These are phyloP conservation scores for Pichia californica DNA, from an alignment of 805 yeast species.

Conservation along the genomic window DNA sequence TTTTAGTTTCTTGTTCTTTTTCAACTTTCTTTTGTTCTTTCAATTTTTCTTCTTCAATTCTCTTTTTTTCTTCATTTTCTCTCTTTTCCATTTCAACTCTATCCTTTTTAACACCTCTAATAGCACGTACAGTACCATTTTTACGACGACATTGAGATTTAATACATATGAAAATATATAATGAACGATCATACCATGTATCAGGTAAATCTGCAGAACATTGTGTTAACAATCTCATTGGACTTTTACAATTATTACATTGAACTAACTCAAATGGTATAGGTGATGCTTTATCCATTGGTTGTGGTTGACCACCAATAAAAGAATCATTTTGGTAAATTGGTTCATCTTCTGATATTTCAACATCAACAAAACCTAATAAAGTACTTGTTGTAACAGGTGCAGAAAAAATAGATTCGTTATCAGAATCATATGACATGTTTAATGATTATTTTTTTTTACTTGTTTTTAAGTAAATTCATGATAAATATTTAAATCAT, in stretches of 20 bases:
- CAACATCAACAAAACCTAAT: constrained; percentile 61
- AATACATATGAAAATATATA: constrained; percentile 75
- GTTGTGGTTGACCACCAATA: constrained; percentile 72
- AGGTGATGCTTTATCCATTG: constrained; percentile 56
- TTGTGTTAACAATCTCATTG: constrained; percentile 67
- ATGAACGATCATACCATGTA: constrained; percentile 67
- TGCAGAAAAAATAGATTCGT: constrained; percentile 12
- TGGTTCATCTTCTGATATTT: constrained; percentile 41
- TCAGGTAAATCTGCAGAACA: constrained; percentile 74
- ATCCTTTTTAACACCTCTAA: constrained; percentile 70
- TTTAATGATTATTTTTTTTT: too few species aligned
- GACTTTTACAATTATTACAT: constrained; percentile 61
- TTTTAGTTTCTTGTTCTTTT: constrained; percentile 35
- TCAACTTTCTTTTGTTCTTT: constrained; percentile 37
- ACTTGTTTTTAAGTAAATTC: too few species aligned
- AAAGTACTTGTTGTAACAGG: constrained; percentile 32
- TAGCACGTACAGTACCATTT: constrained; percentile 64
- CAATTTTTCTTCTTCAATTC: constrained; percentile 37
- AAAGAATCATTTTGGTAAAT: constrained; percentile 61
- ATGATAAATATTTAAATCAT: too few species aligned
- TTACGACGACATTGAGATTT: constrained; percentile 59
- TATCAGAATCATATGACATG: constrained; percentile 14
- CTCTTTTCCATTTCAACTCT: constrained; percentile 38
- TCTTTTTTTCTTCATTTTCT: constrained; percentile 35
- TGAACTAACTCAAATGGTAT: constrained; percentile 47